Base-by-base conservation (phyloP, 202 grass and related monocot species). In the Zizania palustris region DNA sequence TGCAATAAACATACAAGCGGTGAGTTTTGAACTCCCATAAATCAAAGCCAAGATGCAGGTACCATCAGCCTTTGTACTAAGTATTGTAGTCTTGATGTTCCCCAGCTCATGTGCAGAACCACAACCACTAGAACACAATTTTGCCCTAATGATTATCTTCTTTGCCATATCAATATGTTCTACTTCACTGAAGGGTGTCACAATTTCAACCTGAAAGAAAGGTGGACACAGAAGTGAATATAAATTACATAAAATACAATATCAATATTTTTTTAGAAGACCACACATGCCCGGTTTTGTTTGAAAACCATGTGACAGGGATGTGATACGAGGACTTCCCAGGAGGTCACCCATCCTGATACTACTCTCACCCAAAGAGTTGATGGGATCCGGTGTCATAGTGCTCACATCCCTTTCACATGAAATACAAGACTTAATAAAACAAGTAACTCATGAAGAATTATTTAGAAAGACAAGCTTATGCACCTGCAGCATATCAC, bases 21-120 rank as follows among this genome's bases (percentile, higher is more conserved):
- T 15, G 72, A 41, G 8, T 65, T 50, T 46, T 37, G n/a, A 53
- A 71, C 11, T 28, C 77, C 33, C 55, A 28, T 46, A 62, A 14
- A 70, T 15, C 36, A 78, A 49, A 73, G 46, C 48, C 28, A 46
- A 74, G 54, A 78, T 69, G 74, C 36, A 83, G 49, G 67, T 87
- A 98, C 95, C 91, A 92, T 92, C 89, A 78, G 74, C 46, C 69
- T 68, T 76, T 88, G 80, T 87, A 86, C 87, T 85, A 65, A 98
- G 75, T 78, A 98, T 76, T 28, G 78, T 59, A 3, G 53, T 71
- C 49, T 88, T 92, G 51, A 90, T 65, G 62, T 92, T 88, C 16
- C 68, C 85, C 71, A 98, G 85, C 62, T 95, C 85, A 69, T 82
- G 83, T 79, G 74, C 66, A 45, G 87, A 83, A 83, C 76, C 65